phyloP scores from a whole-genome alignment of 2,329 filamentous ascomycete species.

The Aspergillus sp. region DNA sequence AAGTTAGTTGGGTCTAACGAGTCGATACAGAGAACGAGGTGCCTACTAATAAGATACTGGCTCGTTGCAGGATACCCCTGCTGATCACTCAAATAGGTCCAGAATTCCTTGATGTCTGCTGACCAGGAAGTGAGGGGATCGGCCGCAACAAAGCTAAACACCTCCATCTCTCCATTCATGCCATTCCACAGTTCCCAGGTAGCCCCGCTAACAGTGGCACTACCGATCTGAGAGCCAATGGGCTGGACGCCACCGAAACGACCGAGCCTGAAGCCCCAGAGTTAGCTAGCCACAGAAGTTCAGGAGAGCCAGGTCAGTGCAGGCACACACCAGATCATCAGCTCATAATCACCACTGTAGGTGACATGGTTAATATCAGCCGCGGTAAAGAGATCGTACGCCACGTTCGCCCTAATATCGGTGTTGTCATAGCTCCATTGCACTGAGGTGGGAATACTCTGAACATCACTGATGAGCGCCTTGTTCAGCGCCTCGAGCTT shows the following conservation, averaged over 20 bases:
- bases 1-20: too few species aligned
- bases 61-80: constrained; percentile 47
- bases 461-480: constrained; percentile 28
- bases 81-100: constrained; percentile 51
- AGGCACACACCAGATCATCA: constrained; percentile 59
- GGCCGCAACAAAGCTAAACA: constrained; percentile 57
- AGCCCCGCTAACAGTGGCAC: constrained; percentile 50
- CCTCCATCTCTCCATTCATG: constrained; percentile 52
- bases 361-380: constrained; percentile 40
- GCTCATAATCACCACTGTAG: constrained; percentile 52
- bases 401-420: constrained; percentile 54
- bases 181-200: constrained; percentile 60
- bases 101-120: constrained; percentile 58
- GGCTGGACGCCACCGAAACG: constrained; percentile 54
- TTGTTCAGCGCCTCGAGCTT: constrained; percentile 28
- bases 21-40: neutral
- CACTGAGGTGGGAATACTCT: constrained; percentile 43
- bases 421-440: constrained; percentile 50
- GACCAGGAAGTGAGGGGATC: constrained; percentile 49
- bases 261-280: constrained; percentile 34
- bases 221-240: constrained; percentile 54
- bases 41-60: constrained; percentile 53
- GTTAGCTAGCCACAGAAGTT: too few species aligned
- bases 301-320: neutral
- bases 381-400: constrained; percentile 59